These are phyloP conservation scores for Gracilaria caudata DNA, from an alignment of 23 red algal genomes.

Conservation along the genomic window DNA sequence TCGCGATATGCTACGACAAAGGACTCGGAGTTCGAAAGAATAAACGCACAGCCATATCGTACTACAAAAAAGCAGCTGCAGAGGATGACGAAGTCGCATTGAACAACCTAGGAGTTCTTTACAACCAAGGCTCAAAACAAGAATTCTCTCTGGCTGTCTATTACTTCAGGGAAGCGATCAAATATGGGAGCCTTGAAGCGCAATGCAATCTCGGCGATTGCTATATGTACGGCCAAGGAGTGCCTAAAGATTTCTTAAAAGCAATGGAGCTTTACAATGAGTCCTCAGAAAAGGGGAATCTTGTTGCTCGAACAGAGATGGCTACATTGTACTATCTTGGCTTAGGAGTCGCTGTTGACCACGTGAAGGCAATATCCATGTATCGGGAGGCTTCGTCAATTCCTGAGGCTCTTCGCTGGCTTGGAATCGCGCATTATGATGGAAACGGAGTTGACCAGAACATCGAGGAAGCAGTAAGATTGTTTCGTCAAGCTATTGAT, in stretches of 20 bases:
- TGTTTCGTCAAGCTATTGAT: slow-evolving; percentile 29
- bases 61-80: slow-evolving; percentile 51
- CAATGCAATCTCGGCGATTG: slow-evolving; percentile 59
- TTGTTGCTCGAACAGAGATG: slow-evolving; percentile 36
- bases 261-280: slow-evolving; percentile 45
- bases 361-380: slow-evolving; percentile 29
- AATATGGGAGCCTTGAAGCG: slow-evolving; percentile 36
- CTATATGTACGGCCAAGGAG: slow-evolving; percentile 47
- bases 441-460: slow-evolving; percentile 18
- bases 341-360: slow-evolving; percentile 37
- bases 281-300: slow-evolving; percentile 33
- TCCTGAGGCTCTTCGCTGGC: slow-evolving; percentile 32
- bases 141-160: slow-evolving; percentile 1
- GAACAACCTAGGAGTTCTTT: slow-evolving; percentile 61
- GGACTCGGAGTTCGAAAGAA: slow-evolving; percentile 35
- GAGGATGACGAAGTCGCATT: slow-evolving; percentile 33
- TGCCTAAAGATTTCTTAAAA: slow-evolving; percentile 23
- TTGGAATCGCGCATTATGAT: slow-evolving; percentile 46
- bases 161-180: slow-evolving; percentile 29
- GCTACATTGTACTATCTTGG: slow-evolving; percentile 49
- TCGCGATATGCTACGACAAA: slow-evolving; percentile 58
- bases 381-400: slow-evolving; percentile 28
- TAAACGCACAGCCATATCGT: slow-evolving; percentile 25
- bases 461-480: slow-evolving; percentile 15
- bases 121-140: slow-evolving; percentile 42